Evolutionary conservation across 140 eudicot genomes (phyloP).

Genomic region (Erigeron philadelphicus): DNA sequence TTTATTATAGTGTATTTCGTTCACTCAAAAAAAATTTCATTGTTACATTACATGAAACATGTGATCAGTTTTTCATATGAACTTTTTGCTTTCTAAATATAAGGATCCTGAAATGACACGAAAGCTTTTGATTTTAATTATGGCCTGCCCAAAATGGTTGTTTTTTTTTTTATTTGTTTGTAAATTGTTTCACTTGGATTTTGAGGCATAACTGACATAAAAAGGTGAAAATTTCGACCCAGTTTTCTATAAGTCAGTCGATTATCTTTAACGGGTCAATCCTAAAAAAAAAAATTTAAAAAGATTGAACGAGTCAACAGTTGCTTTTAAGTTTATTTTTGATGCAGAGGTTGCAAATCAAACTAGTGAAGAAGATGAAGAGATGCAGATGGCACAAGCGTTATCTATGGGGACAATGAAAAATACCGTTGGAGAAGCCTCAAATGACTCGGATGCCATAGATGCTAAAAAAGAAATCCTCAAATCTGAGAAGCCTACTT

Average conservation of each 20-base stretch:
- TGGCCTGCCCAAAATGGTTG: no score
- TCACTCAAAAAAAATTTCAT: not conserved
- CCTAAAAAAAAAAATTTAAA: not conserved
- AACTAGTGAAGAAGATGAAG: slow-evolving; percentile 66
- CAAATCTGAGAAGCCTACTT: slow-evolving; percentile 37
- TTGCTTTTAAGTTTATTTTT: not conserved
- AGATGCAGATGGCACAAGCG: slow-evolving; percentile 52
- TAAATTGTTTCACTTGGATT: no score
- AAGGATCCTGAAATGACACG: not conserved
- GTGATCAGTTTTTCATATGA: not conserved
- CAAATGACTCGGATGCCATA: slow-evolving; percentile 30
- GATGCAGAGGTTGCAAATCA: slow-evolving; percentile 39
- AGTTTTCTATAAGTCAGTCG: not conserved
- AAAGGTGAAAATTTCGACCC: not conserved
- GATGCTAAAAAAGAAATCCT: slow-evolving; percentile 29
- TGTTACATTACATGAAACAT: not conserved
- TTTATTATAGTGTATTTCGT: not conserved
- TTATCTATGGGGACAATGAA: slow-evolving; percentile 53
- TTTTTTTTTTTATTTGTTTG: no score
- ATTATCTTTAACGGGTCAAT: not conserved
- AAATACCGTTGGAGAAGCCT: slow-evolving; percentile 25
- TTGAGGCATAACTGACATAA: no score
- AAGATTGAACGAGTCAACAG: not conserved
- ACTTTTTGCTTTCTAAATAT: not conserved
- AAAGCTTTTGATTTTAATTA: not conserved